phyloP scores from a whole-genome alignment of 352 stramenopile species.

The Phytophthora europaea region DNA sequence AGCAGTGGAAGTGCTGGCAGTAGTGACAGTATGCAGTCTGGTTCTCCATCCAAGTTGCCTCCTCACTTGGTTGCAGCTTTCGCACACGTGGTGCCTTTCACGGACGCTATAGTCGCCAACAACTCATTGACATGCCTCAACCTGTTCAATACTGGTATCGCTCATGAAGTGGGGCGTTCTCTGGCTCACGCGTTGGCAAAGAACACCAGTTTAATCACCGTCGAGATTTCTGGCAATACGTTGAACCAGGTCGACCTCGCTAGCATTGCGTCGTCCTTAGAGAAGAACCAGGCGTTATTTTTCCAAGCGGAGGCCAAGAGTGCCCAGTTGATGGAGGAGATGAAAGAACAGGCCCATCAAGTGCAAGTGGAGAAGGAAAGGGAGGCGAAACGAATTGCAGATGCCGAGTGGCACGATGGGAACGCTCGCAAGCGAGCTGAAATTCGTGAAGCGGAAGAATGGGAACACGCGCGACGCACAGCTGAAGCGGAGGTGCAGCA shows the following conservation, averaged over 20 bases:
- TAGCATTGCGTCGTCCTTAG: conserved; percentile 48
- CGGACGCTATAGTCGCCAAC: conserved; percentile 44
- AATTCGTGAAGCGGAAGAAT: conserved; percentile 58
- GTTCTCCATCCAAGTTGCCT: conserved; percentile 18
- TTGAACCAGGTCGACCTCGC: conserved; percentile 59
- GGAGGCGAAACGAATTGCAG: conserved; percentile 49
- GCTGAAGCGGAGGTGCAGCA: conserved; percentile 61
- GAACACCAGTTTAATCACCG: conserved; percentile 57
- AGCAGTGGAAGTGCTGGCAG: neutral
- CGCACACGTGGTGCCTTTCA: conserved; percentile 50
- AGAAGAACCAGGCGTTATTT: conserved; percentile 55
- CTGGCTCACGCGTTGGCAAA: conserved; percentile 55
- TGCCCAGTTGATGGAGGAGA: conserved; percentile 25
- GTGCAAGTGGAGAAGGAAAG: conserved; percentile 44
- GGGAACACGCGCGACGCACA: conserved; percentile 48
- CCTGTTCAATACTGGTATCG: conserved; percentile 71
- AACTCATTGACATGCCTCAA: conserved; percentile 62
- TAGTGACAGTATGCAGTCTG: conserved; percentile 7
- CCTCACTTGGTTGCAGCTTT: conserved; percentile 28
- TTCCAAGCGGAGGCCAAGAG: conserved; percentile 41
- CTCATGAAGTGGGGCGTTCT: conserved; percentile 53
- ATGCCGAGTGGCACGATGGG: conserved; percentile 62
- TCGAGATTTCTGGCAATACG: conserved; percentile 63
- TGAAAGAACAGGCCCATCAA: conserved; percentile 42
- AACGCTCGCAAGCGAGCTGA: conserved; percentile 63